These are phyloP conservation scores for Theobroma cacao DNA, from an alignment of 345 rosid species.

Conservation along the genomic window DNA sequence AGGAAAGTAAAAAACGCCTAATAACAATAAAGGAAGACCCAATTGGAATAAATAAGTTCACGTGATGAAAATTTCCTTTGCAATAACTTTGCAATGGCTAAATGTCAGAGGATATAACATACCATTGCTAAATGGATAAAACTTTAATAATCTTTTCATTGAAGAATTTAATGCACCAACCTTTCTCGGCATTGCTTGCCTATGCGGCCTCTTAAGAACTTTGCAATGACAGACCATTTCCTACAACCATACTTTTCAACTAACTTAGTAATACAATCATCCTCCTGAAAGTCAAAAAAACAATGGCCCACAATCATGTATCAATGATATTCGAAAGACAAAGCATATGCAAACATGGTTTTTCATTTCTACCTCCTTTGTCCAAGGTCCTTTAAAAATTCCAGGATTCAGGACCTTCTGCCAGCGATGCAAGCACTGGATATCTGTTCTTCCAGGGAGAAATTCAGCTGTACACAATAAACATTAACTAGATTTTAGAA, in stretches of 20 bases:
- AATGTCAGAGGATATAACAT: background rate
- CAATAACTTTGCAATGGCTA: too few relatives aligned
- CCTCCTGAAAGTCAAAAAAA: constrained; percentile 39
- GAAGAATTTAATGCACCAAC: constrained; percentile 23
- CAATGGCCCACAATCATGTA: background rate
- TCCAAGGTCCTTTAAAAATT: constrained; percentile 54
- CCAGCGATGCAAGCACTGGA: constrained; percentile 59
- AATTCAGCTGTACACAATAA: constrained; percentile 30
- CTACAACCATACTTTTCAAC: constrained; percentile 35
- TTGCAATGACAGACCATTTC: constrained; percentile 51
- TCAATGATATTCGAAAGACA: background rate
- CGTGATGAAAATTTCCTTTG: background rate
- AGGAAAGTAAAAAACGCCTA: background rate
- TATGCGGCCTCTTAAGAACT: constrained; percentile 44
- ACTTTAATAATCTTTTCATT: too few relatives aligned
- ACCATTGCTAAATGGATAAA: too few relatives aligned
- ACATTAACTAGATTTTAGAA: background rate
- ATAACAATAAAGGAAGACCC: background rate
- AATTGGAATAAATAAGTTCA: background rate
- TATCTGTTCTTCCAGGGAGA: constrained; percentile 45
- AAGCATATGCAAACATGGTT: background rate
- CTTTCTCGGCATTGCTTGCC: constrained; percentile 67
- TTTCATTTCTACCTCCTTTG: constrained; percentile 34
- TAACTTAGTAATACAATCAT: constrained; percentile 32
- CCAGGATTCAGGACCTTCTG: constrained; percentile 52